A percentile compares a stretch with the other conserved stretches of the same genome.
Evolutionary conservation across 2,329 filamentous ascomycete genomes (phyloP).

Genomic region (Xylaria sp.): DNA sequence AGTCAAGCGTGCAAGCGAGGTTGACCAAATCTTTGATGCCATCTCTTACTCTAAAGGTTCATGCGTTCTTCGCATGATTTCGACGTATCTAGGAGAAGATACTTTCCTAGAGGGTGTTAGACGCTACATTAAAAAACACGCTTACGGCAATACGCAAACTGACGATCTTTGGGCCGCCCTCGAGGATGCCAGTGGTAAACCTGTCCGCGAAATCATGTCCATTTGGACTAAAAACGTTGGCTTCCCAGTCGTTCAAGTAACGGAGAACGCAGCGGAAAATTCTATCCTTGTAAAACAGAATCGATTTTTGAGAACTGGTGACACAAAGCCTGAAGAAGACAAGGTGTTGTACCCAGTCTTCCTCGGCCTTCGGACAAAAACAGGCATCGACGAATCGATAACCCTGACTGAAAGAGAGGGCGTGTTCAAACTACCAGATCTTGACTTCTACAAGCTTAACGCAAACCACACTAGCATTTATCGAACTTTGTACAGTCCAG

Average conservation of each 20-base stretch:
- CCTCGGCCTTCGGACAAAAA: conserved; percentile 83
- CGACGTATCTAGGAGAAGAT: conserved; percentile 92
- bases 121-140: conserved; percentile 92
- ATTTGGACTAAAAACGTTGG: conserved; percentile 98
- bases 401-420: conserved; percentile 78
- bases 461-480: conserved; percentile 94
- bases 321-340: conserved; percentile 94
- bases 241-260: conserved; percentile 89
- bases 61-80: conserved; percentile 96
- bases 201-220: conserved; percentile 89
- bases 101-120: conserved; percentile 92
- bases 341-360: conserved; percentile 89
- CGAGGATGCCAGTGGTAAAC: conserved; percentile 88
- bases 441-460: conserved; percentile 96
- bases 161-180: conserved; percentile 91
- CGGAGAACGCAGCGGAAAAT: conserved; percentile 75
- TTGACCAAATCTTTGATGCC: conserved; percentile 98
- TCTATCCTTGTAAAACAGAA: conserved; percentile 93
- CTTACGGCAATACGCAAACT: conserved; percentile 94
- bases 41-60: conserved; percentile 98
- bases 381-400: conserved; percentile 81
- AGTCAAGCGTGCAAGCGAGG: conserved; percentile 93
- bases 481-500: conserved; percentile 86
- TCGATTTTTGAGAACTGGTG: conserved; percentile 90
- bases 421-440: conserved; percentile 79